These are phyloP conservation scores for Lipomyces sp. DNA, from an alignment of 805 yeast genomes.

Conservation along the genomic window DNA sequence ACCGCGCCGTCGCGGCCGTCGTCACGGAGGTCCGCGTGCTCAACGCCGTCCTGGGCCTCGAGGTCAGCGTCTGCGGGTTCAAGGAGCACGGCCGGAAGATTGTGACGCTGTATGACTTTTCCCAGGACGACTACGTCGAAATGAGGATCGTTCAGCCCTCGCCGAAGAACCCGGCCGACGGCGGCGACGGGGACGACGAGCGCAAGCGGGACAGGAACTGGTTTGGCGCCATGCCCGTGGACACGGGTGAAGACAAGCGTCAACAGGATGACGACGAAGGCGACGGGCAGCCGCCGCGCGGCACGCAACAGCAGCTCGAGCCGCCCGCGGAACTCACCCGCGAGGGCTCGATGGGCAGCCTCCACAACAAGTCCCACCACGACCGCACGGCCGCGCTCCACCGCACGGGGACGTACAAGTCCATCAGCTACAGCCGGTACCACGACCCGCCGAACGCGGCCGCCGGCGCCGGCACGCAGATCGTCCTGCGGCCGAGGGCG, in stretches of 20 bases:
- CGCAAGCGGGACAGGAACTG: not conserved
- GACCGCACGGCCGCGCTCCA: slow-evolving; percentile 1
- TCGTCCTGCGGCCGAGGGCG: slow-evolving; percentile 21
- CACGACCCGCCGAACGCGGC: not conserved
- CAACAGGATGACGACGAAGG: not conserved
- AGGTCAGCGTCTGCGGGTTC: slow-evolving; percentile 27
- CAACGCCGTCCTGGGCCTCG: slow-evolving; percentile 29
- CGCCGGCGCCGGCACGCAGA: slow-evolving; percentile 4
- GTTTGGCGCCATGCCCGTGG: not conserved
- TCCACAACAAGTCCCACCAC: not conserved
- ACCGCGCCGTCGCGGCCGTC: slow-evolving; percentile 25
- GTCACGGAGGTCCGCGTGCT: slow-evolving; percentile 26
- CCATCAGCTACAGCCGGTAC: not conserved
- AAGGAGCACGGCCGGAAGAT: slow-evolving; percentile 24
- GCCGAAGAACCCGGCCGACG: not conserved
- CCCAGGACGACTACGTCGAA: slow-evolving; percentile 11
- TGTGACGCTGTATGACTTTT: slow-evolving; percentile 19
- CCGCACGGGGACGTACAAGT: slow-evolving; percentile 9
- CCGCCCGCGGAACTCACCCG: not conserved
- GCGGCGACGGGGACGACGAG: not conserved
- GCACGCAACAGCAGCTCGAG: too few species aligned
- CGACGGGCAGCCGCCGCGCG: not conserved
- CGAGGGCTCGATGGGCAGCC: slow-evolving; percentile 4
- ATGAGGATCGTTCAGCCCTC: not conserved
- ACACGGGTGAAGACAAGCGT: too few species aligned